phyloP scores from a whole-genome alignment of 805 yeast species.

The Pichia thaimueangensis region DNA sequence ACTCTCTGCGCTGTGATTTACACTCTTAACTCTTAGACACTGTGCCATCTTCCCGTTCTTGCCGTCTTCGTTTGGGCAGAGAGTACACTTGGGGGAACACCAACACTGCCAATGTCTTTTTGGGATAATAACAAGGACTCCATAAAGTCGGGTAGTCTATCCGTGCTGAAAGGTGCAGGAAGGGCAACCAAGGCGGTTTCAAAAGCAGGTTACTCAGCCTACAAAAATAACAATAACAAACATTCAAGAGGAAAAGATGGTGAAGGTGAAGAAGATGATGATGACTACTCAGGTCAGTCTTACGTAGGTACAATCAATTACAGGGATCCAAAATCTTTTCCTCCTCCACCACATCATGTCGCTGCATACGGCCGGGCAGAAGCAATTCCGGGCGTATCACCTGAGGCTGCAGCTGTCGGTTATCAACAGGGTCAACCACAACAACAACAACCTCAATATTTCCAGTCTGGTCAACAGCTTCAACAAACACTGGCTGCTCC shows the following conservation, averaged over 20 bases:
- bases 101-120: conserved; percentile 31
- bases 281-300: conserved; percentile 3
- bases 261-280: conserved; percentile 8
- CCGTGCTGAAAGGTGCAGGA: conserved; percentile 47
- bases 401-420: too few species aligned
- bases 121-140: conserved; percentile 49
- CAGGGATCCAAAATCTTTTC: conserved; percentile 19
- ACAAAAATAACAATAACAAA: conserved; percentile 34
- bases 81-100: too few species aligned
- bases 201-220: conserved; percentile 41
- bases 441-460: conserved; percentile 5
- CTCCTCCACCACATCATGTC: conserved; percentile 17
- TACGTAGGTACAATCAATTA: conserved; percentile 16
- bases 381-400: conserved; percentile 15
- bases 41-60: too few species aligned
- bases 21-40: too few species aligned
- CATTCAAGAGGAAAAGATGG: conserved; percentile 19
- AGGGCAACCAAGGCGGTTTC: conserved; percentile 42
- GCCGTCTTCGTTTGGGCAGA: too few species aligned
- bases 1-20: too few species aligned
- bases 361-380: conserved; percentile 9
- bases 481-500: conserved; percentile 4
- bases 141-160: conserved; percentile 42
- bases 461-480: conserved; percentile 4
- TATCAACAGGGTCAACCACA: too few species aligned